Evolutionary conservation across 2,329 filamentous ascomycete species (phyloP).

Genomic region (Ophiocordyceps camponoti-saundersi): DNA sequence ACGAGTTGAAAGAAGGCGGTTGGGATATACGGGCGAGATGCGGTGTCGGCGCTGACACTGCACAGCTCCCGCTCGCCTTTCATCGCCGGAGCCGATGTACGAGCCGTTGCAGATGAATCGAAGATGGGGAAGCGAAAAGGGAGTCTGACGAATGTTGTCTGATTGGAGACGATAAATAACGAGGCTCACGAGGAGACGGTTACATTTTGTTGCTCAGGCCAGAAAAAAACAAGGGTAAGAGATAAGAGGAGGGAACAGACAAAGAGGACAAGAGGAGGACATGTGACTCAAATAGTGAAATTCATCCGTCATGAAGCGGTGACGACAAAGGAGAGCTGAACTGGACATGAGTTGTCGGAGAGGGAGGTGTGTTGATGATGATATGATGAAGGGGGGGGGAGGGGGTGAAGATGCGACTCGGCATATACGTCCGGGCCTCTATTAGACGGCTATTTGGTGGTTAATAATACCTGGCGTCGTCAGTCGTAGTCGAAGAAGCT

Average conservation of each 20-base stretch:
- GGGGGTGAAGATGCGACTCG: too few relatives aligned
- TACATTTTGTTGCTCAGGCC: not conserved
- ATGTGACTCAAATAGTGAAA: not conserved
- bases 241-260: not conserved
- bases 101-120: too few relatives aligned
- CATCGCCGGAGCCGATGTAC: too few relatives aligned
- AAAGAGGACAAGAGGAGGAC: not conserved
- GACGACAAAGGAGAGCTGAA: not conserved
- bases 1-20: too few relatives aligned
- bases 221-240: not conserved
- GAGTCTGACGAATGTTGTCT: not conserved
- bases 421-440: not conserved
- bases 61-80: too few relatives aligned
- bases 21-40: too few relatives aligned
- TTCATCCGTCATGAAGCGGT: not conserved
- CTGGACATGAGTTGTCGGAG: not conserved
- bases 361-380: not conserved
- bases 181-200: not conserved
- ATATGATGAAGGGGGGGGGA: too few relatives aligned
- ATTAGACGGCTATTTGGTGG: not conserved
- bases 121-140: too few relatives aligned
- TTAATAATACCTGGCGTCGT: not conserved
- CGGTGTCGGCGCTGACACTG: too few relatives aligned
- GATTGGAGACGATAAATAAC: not conserved
- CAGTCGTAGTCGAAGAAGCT: constrained; percentile 29